Evolutionary conservation across 192 early-diverging fungal genomes (phyloP).

Genomic region (Backusella morwellensis): DNA sequence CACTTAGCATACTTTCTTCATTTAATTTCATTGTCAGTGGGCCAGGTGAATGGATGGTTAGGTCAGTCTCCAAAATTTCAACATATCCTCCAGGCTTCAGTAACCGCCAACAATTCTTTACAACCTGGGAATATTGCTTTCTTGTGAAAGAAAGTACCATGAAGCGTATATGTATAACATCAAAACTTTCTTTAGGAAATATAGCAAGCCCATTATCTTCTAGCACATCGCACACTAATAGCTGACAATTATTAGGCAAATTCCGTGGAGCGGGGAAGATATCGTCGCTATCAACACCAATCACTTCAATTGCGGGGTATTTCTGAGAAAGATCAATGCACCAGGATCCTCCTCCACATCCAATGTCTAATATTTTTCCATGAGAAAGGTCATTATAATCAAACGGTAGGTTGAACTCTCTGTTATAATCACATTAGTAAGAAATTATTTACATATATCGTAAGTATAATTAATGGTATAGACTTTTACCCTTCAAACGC

Average conservation of each 20-base stretch:
- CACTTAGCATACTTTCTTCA: slow-evolving; percentile 16
- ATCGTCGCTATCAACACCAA: slow-evolving; percentile 29
- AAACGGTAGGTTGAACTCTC: slow-evolving; percentile 26
- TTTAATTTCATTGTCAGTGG: slow-evolving; percentile 23
- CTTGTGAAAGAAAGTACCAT: slow-evolving; percentile 31
- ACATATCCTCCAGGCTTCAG: slow-evolving; percentile 32
- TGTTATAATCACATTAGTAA: slow-evolving; percentile 1
- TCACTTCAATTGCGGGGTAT: slow-evolving; percentile 25
- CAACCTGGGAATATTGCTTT: slow-evolving; percentile 25
- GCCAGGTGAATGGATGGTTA: slow-evolving; percentile 25
- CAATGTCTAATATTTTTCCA: slow-evolving; percentile 27
- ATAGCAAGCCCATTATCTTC: slow-evolving; percentile 14
- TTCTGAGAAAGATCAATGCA: slow-evolving; percentile 31
- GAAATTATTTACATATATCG: background rate
- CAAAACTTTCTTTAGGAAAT: slow-evolving; percentile 27
- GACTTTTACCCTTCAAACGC: slow-evolving; percentile 32
- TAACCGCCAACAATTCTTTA: slow-evolving; percentile 28
- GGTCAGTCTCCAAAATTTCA: slow-evolving; percentile 35
- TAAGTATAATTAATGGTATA: background rate
- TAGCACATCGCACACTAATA: slow-evolving; percentile 24
- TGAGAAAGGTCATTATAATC: slow-evolving; percentile 10
- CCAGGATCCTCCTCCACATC: slow-evolving; percentile 37
- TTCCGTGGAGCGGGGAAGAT: slow-evolving; percentile 25
- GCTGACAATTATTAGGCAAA: slow-evolving; percentile 29
- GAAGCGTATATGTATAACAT: slow-evolving; percentile 35